Percentiles rank a stretch among this genome's conserved stretches.
Evolutionary conservation across 306 rosid species (phyloP).

Genomic region (Quillaja saponaria): DNA sequence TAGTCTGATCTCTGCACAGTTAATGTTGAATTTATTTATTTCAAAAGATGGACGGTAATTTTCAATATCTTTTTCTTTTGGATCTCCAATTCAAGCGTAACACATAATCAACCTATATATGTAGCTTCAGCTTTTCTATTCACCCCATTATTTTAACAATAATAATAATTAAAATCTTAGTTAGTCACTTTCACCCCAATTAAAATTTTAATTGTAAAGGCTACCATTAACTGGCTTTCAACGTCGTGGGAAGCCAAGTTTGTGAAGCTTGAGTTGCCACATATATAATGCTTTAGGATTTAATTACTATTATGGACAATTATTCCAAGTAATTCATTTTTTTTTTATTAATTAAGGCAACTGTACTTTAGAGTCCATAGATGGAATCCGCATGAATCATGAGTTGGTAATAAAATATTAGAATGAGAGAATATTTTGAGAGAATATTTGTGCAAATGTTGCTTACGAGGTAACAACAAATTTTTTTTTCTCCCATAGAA

Average conservation of each 20-base stretch:
- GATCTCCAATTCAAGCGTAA: conserved; percentile 4
- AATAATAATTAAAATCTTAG: not conserved
- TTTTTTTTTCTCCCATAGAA: too few relatives aligned
- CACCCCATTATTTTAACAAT: conserved; percentile 12
- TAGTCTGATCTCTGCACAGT: too few relatives aligned
- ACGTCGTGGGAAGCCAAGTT: conserved; percentile 21
- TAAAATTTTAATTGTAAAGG: conserved; percentile 16
- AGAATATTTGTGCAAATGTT: not conserved
- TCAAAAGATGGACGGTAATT: not conserved
- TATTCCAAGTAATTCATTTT: conserved; percentile 2
- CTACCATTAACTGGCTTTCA: conserved; percentile 22
- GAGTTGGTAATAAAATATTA: conserved; percentile 12
- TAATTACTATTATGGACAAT: too few relatives aligned
- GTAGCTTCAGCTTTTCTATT: conserved; percentile 4
- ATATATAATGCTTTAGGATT: too few relatives aligned
- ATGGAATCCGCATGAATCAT: conserved; percentile 20
- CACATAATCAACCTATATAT: conserved; percentile 6
- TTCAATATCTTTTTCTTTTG: not conserved
- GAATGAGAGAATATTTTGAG: not conserved
- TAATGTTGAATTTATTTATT: conserved; percentile 19
- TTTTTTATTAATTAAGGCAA: not conserved
- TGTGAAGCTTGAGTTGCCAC: not conserved
- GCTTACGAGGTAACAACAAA: not conserved
- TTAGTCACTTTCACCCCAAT: conserved; percentile 37
- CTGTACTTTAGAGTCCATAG: conserved; percentile 14